Conservation (phyloP, 345 rosid genomes). For the Citrus maxima region DNA sequence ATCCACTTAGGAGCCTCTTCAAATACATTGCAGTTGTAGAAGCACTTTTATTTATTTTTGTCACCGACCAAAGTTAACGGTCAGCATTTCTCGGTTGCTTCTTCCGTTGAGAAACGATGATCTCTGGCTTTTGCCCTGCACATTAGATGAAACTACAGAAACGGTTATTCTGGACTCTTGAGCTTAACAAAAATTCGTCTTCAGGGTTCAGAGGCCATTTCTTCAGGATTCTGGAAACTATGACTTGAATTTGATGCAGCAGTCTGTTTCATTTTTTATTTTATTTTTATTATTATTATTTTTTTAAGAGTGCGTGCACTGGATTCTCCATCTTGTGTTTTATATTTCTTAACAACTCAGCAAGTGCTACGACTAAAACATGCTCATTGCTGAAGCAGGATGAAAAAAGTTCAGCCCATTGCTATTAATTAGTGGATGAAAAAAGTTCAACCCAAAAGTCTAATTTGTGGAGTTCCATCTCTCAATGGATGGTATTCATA, state of each 20-base stretch:
- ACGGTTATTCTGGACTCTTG: neutral
- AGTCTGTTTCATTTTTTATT: no score
- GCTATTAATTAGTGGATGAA: no score
- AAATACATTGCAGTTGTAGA: neutral
- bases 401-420: neutral
- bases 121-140: neutral
- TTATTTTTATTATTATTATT: no score
- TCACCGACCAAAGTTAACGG: constrained; percentile 5
- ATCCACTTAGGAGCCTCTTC: constrained; percentile 6
- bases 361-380: neutral
- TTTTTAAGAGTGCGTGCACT: neutral
- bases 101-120: neutral
- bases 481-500: no score
- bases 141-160: neutral
- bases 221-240: neutral
- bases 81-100: neutral
- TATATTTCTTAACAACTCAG: neutral
- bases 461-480: neutral
- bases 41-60: neutral
- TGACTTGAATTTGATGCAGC: neutral
- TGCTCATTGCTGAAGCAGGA: neutral
- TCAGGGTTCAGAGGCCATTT: neutral
- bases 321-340: neutral
- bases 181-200: neutral
- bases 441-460: neutral